A percentile compares a stretch with the other conserved stretches of the same genome.
Conservation (phyloP, 495 filamentous ascomycete species). For the Tuber magnatum region DNA sequence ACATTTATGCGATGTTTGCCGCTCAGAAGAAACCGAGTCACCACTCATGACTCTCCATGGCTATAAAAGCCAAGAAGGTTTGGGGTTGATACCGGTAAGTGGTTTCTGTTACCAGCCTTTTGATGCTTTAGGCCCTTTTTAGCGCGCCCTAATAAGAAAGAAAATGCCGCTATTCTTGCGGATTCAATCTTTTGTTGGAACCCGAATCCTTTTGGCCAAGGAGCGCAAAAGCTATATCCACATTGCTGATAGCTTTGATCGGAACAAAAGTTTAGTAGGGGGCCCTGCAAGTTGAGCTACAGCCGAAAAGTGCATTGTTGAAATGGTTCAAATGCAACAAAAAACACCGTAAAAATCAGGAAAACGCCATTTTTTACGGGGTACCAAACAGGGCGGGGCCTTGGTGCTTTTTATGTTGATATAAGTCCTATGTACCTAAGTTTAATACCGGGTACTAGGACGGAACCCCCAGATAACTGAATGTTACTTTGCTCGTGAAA, state of each 20-base stretch:
- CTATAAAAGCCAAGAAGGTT: background rate
- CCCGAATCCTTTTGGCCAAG: too few species aligned
- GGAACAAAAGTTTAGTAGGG: too few species aligned
- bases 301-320: too few species aligned
- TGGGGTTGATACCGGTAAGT: background rate
- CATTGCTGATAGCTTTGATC: too few species aligned
- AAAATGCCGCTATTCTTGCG: background rate
- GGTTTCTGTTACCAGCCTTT: background rate
- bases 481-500: background rate
- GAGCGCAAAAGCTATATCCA: too few species aligned
- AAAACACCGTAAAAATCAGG: background rate
- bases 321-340: background rate
- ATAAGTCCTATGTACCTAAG: background rate
- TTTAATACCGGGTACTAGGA: background rate
- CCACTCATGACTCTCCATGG: background rate
- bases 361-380: too few species aligned
- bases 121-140: too few species aligned
- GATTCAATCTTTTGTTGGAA: too few species aligned
- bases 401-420: background rate
- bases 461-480: background rate
- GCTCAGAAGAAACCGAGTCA: background rate
- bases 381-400: too few species aligned
- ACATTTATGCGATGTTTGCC: background rate
- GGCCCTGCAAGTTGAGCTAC: too few species aligned
- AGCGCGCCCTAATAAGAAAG: too few species aligned